A percentile compares a stretch with the other conserved stretches of the same genome.
These are phyloP conservation scores for Ogataea allantospora DNA, from an alignment of 805 yeast genomes.

Conservation along the genomic window DNA sequence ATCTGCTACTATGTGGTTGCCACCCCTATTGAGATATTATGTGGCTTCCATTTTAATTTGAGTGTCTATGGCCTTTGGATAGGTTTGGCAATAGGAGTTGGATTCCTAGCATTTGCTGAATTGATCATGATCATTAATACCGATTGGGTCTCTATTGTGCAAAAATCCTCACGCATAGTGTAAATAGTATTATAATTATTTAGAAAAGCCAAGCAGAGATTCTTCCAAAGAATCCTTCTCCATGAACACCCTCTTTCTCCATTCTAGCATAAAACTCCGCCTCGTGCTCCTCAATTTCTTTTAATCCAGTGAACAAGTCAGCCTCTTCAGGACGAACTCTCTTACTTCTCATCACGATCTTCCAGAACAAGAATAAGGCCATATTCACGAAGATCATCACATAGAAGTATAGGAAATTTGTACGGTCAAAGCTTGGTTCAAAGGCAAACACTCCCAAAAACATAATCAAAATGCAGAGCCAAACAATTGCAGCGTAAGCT, in stretches of 20 bases:
- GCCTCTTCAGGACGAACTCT: constrained; percentile 44
- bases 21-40: constrained; percentile 44
- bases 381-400: constrained; percentile 43
- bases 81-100: constrained; percentile 5
- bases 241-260: neutral
- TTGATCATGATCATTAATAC: neutral
- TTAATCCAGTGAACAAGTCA: constrained; percentile 44
- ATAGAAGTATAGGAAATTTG: constrained; percentile 44
- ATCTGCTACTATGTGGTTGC: constrained; percentile 48
- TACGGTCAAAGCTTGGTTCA: constrained; percentile 36
- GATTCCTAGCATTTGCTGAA: constrained; percentile 1
- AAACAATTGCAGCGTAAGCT: constrained; percentile 27
- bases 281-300: constrained; percentile 51
- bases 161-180: neutral
- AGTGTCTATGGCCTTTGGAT: constrained; percentile 49
- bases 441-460: constrained; percentile 41
- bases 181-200: neutral
- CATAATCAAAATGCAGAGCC: constrained; percentile 37
- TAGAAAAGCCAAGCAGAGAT: neutral
- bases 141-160: constrained; percentile 1
- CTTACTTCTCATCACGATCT: constrained; percentile 39
- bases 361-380: constrained; percentile 36
- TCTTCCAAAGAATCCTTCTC: neutral
- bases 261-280: constrained; percentile 26
- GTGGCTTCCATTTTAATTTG: constrained; percentile 41